These are phyloP conservation scores for Otatea glauca DNA, from an alignment of 176 grass and related monocot species.

Conservation along the genomic window DNA sequence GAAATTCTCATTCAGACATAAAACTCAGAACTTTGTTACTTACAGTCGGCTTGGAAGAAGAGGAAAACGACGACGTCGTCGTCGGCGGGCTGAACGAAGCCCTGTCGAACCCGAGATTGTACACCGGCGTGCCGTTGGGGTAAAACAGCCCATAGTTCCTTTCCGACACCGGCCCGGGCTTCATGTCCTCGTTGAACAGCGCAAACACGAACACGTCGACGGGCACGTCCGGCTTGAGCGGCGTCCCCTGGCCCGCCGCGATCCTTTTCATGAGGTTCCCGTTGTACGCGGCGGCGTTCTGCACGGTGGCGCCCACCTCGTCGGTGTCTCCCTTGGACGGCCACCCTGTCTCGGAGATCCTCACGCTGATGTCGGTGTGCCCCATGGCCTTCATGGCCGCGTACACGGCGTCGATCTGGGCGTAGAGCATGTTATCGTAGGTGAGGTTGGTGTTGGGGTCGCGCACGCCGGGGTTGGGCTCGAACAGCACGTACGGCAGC, in stretches of 20 bases:
- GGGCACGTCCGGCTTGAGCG: slow-evolving; percentile 63
- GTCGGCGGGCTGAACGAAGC: slow-evolving; percentile 6
- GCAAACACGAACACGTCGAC: slow-evolving; percentile 82
- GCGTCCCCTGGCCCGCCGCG: slow-evolving; percentile 63
- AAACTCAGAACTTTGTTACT: background rate
- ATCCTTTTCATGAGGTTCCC: slow-evolving; percentile 73
- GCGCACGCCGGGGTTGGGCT: slow-evolving; percentile 62
- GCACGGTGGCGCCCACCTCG: slow-evolving; percentile 63
- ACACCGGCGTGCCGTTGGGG: slow-evolving; percentile 70
- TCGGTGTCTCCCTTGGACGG: slow-evolving; percentile 70
- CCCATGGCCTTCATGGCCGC: slow-evolving; percentile 65
- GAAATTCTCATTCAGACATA: background rate
- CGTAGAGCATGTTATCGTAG: slow-evolving; percentile 94
- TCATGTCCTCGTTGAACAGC: slow-evolving; percentile 77
- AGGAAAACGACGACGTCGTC: slow-evolving; percentile 29
- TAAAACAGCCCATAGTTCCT: slow-evolving; percentile 86
- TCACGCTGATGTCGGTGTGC: slow-evolving; percentile 56
- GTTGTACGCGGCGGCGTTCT: slow-evolving; percentile 75
- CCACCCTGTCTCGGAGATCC: slow-evolving; percentile 86
- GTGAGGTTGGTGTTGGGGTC: slow-evolving; percentile 68
- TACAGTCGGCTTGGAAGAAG: slow-evolving; percentile 59
- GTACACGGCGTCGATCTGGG: slow-evolving; percentile 91
- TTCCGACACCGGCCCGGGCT: slow-evolving; percentile 62
- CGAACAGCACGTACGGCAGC: slow-evolving; percentile 81
- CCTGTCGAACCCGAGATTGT: slow-evolving; percentile 42